A percentile compares a stretch with the other conserved stretches of the same genome.
Evolutionary conservation across 345 rosid genomes (phyloP).

Genomic region (Trapa bicornis): DNA sequence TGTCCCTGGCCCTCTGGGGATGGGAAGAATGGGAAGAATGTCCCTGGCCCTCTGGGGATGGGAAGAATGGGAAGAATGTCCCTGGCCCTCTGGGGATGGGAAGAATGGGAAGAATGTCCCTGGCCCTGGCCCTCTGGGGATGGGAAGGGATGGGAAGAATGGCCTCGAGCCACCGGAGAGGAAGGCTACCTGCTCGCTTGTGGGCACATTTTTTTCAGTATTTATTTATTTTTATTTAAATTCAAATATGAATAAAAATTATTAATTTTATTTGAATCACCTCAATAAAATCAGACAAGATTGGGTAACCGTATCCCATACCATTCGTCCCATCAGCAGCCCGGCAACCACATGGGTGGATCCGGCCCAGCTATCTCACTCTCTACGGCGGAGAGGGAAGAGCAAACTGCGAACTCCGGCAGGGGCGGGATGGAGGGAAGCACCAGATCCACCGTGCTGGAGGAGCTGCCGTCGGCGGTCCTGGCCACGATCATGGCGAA

Average conservation of each 20-base stretch:
- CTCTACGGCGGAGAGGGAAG: not conserved
- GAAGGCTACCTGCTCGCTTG: slow-evolving; percentile 5
- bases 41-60: too few species aligned
- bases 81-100: too few species aligned
- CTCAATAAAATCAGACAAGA: not conserved
- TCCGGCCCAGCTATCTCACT: not conserved
- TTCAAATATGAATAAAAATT: too few species aligned
- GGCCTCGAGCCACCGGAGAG: slow-evolving; percentile 29
- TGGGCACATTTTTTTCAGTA: too few species aligned
- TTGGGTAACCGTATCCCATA: not conserved
- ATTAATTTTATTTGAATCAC: too few species aligned
- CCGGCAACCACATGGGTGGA: not conserved
- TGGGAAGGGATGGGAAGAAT: slow-evolving; percentile 25
- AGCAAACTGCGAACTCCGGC: not conserved
- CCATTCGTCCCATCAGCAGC: not conserved
- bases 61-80: too few species aligned
- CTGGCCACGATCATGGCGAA: slow-evolving; percentile 56
- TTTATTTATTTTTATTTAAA: too few species aligned
- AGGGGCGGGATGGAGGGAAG: not conserved
- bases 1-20: too few species aligned
- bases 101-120: too few species aligned
- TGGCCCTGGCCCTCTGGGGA: too few species aligned
- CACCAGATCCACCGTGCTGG: slow-evolving; percentile 30
- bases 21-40: too few species aligned
- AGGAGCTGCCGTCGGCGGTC: slow-evolving; percentile 57